phyloP scores from a whole-genome alignment of 176 grass and related monocot species.

The Cymbopogon citratus region DNA sequence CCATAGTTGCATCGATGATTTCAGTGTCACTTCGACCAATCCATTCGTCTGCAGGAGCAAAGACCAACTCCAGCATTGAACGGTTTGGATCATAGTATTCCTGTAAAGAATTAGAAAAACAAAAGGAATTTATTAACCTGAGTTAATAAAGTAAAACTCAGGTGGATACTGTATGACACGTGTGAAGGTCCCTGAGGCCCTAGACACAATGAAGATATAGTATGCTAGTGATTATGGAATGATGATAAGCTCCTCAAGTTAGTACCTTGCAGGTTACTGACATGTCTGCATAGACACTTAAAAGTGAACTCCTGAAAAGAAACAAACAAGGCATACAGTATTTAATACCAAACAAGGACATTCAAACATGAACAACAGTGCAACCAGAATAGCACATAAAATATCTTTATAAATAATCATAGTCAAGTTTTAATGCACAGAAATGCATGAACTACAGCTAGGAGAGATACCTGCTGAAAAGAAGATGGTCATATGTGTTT shows the following conservation, averaged over 20 bases:
- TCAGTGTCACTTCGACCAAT: slow-evolving; percentile 69
- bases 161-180: neutral
- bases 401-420: slow-evolving; percentile 7
- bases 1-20: slow-evolving; percentile 68
- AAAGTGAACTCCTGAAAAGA: slow-evolving; percentile 80
- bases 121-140: too few species aligned
- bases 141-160: slow-evolving; percentile 1
- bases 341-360: slow-evolving; percentile 6
- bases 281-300: slow-evolving; percentile 99
- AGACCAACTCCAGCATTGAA: slow-evolving; percentile 96
- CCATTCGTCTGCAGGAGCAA: slow-evolving; percentile 96
- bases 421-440: neutral
- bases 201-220: neutral
- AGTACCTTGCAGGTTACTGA: slow-evolving; percentile 92
- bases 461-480: slow-evolving; percentile 81
- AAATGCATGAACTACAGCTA: slow-evolving; percentile 21
- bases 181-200: neutral
- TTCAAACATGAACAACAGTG: neutral
- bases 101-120: slow-evolving; percentile 44
- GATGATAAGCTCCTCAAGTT: neutral
- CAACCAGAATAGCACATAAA: slow-evolving; percentile 4
- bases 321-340: slow-evolving; percentile 29
- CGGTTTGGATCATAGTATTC: slow-evolving; percentile 94
- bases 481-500: slow-evolving; percentile 88
- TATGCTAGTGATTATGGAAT: slow-evolving; percentile 9